phyloP scores from a whole-genome alignment of 83 land plant genomes.

The Thuja plicata region DNA sequence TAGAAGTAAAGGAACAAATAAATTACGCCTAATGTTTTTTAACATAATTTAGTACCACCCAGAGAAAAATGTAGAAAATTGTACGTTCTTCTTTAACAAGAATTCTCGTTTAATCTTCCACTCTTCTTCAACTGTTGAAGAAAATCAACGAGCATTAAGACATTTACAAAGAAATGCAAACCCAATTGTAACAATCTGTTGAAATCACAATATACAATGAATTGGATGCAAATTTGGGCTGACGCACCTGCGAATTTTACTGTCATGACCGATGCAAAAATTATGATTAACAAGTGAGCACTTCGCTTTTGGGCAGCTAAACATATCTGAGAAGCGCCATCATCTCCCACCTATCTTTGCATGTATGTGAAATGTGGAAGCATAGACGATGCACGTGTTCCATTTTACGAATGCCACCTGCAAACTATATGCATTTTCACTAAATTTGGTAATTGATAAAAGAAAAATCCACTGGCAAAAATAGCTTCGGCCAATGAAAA shows the following conservation, averaged over 20 bases:
- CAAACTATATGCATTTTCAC: no score
- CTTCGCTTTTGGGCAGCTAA: background rate
- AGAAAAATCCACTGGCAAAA: no score
- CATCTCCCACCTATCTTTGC: no score
- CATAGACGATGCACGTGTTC: no score
- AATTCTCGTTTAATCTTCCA: constrained; percentile 65
- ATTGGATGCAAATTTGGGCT: background rate
- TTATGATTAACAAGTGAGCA: background rate
- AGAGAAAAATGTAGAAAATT: background rate
- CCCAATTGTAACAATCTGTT: background rate
- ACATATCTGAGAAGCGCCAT: background rate
- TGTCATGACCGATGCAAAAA: constrained; percentile 34
- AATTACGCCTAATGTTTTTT: background rate
- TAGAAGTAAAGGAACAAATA: background rate
- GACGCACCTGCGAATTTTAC: constrained; percentile 52
- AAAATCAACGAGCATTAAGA: constrained; percentile 2
- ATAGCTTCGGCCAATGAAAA: no score
- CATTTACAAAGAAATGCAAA: background rate
- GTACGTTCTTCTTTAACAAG: constrained; percentile 67
- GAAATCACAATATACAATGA: background rate
- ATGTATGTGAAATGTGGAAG: no score
- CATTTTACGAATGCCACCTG: no score
- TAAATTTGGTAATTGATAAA: no score
- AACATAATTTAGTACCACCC: background rate
- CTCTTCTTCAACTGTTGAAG: constrained; percentile 67